Base-by-base conservation (phyloP, 2,329 filamentous ascomycete species). In the Talaromyces albobiverticillius region DNA sequence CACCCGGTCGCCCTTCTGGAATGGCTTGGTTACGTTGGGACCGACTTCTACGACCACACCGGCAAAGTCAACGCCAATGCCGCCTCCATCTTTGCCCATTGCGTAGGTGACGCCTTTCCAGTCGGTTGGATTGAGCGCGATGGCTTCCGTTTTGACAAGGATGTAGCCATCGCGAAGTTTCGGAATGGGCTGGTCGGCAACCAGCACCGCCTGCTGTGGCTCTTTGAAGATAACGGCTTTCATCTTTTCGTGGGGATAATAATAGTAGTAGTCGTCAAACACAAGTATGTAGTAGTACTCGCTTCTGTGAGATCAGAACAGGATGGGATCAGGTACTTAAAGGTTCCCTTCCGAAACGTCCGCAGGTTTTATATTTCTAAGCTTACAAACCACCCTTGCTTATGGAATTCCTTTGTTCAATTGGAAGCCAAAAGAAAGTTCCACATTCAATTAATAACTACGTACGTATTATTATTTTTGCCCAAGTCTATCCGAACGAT, bases 51-150 rank as follows among this genome's bases (percentile, higher is more conserved):
- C 61, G 29, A 71, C 64, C 25, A 62, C 57, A 31, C 68, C 68
- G 14, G 67, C 64, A 49, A 67, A 71, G 52, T 71, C 68, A 47
- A 64, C 70, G 2, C 67, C 68, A 0, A 66, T 54, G 0, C 67
- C 49, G 13, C 58, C 57, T 11, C 62, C 62, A 8, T 74, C 73
- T 3, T 64, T 59, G 3, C 61, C 60, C 2, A 61, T 59, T 31
- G 64, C 49, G 40, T 57, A 55, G 25, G 71, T 67, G 51, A 79
- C 64, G 56, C 76, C 70, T 61, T 80, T 81, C 76, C 77, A 82
- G 62, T 82, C 80, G 0, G 77, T 79, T 2, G 80, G 80, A 58
- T 82, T 82, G 43, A 82, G 62, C 2, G 78, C 81, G 1, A 80
- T 72, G 6, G 73, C 71, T 7, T 71, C 70, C 8, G 75, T 76